Evolutionary conservation across 2,329 filamentous ascomycete species (phyloP), one percentile per base, ranked within the genome.

Genomic region (Talaromyces sp.): DNA sequence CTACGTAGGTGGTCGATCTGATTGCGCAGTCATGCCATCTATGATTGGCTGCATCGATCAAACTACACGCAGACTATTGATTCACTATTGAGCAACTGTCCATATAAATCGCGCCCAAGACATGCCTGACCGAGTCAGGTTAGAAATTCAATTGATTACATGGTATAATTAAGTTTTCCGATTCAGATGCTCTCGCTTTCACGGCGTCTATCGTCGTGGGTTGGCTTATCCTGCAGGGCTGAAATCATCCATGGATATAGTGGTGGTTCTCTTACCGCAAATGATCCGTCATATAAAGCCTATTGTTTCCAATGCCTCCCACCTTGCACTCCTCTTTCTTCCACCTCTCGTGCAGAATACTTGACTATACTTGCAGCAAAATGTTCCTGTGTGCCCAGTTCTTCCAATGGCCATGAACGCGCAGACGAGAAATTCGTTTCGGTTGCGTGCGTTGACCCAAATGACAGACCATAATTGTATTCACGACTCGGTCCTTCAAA

Each of bases 11-110:
- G 27, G 50, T 35, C 10, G 50, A 56, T 56, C 50, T 35, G 27
- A 56, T 19, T 56, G 31, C 19, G 5, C 31, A 19, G 31, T 56
- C n/a, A 35, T 19, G n/a, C 16, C 22, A 37, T 60, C 16, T 13
- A 37, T 60, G 57, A 60, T 60, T 60, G 57, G 57, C 52, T 37
- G 19, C n/a, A 37, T 47, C 14, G 19, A n/a, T 33, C 41, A 31
- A n/a, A 49, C 39, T 60, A 47, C 37, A 60, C 22, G 7, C 27
- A 24, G 24, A 60, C 59, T 61, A 61, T 61, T 61, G 59, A 52
- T 50, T 37, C 50, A 61, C 59, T 61, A 61, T 52, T 61, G 45
- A 52, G 41, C 35, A n/a, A 1, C 37, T 22, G 39, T 33, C 57
- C 39, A 31, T n/a, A 27, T 27, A 31, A 45, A 31, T 16, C 57